Evolutionary conservation across 202 grass and related monocot species (phyloP).

Genomic region (Miscanthus sacchariflorus): DNA sequence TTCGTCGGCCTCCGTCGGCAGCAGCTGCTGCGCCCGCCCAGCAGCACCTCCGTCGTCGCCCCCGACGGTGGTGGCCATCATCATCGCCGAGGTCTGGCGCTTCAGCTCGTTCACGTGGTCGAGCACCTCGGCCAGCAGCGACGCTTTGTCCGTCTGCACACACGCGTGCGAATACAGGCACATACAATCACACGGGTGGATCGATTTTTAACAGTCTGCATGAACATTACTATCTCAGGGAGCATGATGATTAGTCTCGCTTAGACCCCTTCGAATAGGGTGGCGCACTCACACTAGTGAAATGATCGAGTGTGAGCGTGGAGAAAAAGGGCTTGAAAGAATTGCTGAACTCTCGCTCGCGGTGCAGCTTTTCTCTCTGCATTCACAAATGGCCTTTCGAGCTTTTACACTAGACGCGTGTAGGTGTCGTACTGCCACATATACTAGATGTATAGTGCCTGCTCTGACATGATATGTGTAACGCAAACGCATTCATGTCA

Average conservation of each 20-base stretch:
- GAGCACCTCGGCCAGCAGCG: conserved; percentile 94
- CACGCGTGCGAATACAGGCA: background rate
- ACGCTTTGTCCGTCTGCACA: conserved; percentile 95
- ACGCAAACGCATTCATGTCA: conserved; percentile 52
- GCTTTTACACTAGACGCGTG: conserved; percentile 40
- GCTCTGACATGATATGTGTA: conserved; percentile 57
- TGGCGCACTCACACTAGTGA: conserved; percentile 38
- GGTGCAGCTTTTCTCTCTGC: conserved; percentile 57
- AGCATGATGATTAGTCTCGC: conserved; percentile 14
- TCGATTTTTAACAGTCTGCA: background rate
- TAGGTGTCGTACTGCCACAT: background rate
- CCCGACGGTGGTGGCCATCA: conserved; percentile 3
- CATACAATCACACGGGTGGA: conserved; percentile 21
- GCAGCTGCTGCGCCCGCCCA: conserved; percentile 32
- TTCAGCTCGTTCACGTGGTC: conserved; percentile 98
- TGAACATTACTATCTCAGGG: background rate
- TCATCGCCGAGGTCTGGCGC: conserved; percentile 84
- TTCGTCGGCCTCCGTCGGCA: conserved; percentile 93
- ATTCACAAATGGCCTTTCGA: conserved; percentile 44
- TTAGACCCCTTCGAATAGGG: conserved; percentile 11
- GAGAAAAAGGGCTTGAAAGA: conserved; percentile 40
- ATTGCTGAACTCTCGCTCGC: conserved; percentile 5
- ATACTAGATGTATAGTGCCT: background rate
- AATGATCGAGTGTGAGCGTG: conserved; percentile 52
- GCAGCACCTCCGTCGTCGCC: background rate